Evolutionary conservation across 441 rosid genomes (phyloP).

Genomic region (Croton setiger): DNA sequence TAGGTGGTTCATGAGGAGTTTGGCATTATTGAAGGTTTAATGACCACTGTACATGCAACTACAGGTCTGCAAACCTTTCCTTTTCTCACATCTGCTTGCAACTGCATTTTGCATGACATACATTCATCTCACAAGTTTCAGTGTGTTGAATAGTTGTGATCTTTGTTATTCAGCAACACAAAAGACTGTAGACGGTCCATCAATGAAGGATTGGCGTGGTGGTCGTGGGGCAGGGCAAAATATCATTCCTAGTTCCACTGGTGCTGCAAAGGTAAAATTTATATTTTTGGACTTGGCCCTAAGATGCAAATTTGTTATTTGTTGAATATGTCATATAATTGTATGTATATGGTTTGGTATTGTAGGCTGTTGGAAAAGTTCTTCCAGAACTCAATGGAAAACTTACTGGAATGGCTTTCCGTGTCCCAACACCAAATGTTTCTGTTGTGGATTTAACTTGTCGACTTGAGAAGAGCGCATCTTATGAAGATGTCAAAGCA

Average conservation of each 20-base stretch:
- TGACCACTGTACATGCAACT: slow-evolving; percentile 99
- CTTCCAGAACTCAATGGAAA: slow-evolving; percentile 97
- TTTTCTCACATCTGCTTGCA: background rate
- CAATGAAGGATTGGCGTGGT: slow-evolving; percentile 99
- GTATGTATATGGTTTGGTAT: background rate
- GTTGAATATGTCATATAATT: background rate
- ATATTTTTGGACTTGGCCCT: background rate
- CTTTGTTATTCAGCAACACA: slow-evolving; percentile 71
- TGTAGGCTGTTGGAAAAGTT: slow-evolving; percentile 97
- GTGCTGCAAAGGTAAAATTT: slow-evolving; percentile 85
- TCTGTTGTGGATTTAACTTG: slow-evolving; percentile 99
- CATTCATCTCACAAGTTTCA: background rate
- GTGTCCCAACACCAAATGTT: slow-evolving; percentile 95
- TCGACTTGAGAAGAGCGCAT: slow-evolving; percentile 89
- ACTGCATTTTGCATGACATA: background rate
- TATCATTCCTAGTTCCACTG: slow-evolving; percentile 99
- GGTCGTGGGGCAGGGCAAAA: slow-evolving; percentile 98
- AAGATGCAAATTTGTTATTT: background rate
- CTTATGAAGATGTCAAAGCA: slow-evolving; percentile 92
- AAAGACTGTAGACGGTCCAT: slow-evolving; percentile 97
- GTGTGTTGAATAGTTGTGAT: slow-evolving; percentile 15
- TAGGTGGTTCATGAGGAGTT: slow-evolving; percentile 98
- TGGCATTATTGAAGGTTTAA: slow-evolving; percentile 92
- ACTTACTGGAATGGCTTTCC: slow-evolving; percentile 99
- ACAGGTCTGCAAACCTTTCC: slow-evolving; percentile 53